phyloP scores from a whole-genome alignment of 805 yeast genomes.

The Torulaspora microellipsoides region DNA sequence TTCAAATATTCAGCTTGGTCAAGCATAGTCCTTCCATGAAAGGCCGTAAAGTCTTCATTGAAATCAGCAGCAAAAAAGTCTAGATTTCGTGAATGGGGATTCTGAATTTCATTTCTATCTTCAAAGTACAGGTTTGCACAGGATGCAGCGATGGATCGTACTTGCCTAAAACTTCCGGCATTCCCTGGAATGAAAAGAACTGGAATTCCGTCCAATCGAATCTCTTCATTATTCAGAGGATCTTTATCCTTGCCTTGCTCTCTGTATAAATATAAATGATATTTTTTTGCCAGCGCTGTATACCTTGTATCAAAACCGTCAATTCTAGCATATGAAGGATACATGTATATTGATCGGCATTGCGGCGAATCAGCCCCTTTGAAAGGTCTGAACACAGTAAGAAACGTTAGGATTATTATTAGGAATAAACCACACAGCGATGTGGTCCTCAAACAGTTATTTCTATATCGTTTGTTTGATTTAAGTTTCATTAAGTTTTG shows the following conservation, averaged over 20 bases:
- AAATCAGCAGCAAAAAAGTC: slow-evolving; percentile 93
- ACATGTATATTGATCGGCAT: slow-evolving; percentile 74
- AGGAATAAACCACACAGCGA: slow-evolving; percentile 20
- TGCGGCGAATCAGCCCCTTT: slow-evolving; percentile 46
- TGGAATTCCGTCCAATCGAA: slow-evolving; percentile 66
- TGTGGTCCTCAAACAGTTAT: slow-evolving; percentile 1
- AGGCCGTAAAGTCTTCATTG: slow-evolving; percentile 93
- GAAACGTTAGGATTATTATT: slow-evolving; percentile 9
- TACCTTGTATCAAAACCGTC: slow-evolving; percentile 69
- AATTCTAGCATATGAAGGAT: slow-evolving; percentile 75
- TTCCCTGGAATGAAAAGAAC: slow-evolving; percentile 94
- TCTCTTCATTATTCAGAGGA: slow-evolving; percentile 42
- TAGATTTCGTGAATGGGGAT: slow-evolving; percentile 41
- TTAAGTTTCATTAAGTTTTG: too few species aligned
- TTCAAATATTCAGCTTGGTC: slow-evolving; percentile 93
- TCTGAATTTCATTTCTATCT: slow-evolving; percentile 18
- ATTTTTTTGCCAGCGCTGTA: slow-evolving; percentile 57
- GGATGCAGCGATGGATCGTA: slow-evolving; percentile 85
- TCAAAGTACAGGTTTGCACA: slow-evolving; percentile 53
- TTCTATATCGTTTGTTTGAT: not conserved
- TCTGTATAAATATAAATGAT: slow-evolving; percentile 78
- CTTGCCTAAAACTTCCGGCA: slow-evolving; percentile 92
- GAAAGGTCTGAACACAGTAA: slow-evolving; percentile 18
- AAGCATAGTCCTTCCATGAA: slow-evolving; percentile 87
- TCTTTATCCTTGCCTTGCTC: slow-evolving; percentile 67